Percentiles rank a stretch among this genome's conserved stretches.
phyloP scores from a whole-genome alignment of 805 yeast genomes.

The Spathaspora hagerdaliae region DNA sequence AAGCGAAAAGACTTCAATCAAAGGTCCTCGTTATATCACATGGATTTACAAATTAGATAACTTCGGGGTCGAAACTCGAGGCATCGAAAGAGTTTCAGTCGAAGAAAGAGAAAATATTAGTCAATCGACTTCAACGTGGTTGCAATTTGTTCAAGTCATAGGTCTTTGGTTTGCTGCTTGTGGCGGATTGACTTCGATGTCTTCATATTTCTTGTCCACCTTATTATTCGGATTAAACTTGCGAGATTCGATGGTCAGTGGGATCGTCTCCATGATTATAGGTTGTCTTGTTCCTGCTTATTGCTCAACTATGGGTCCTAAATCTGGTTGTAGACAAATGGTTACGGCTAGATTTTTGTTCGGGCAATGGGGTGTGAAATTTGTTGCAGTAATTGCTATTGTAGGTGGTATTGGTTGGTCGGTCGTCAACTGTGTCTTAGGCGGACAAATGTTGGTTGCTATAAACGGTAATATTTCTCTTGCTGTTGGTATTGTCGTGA shows the following conservation, averaged over 20 bases:
- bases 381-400: conserved; percentile 26
- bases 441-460: conserved; percentile 30
- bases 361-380: conserved; percentile 33
- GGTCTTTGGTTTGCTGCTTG: conserved; percentile 39
- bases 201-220: conserved; percentile 31
- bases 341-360: conserved; percentile 33
- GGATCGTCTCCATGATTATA: conserved; percentile 23
- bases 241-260: conserved; percentile 25
- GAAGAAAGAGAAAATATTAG: conserved; percentile 19
- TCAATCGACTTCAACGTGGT: conserved; percentile 6
- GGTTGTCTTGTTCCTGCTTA: conserved; percentile 38
- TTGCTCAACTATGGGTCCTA: conserved; percentile 35
- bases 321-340: conserved; percentile 36
- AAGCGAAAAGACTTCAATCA: not conserved
- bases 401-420: conserved; percentile 37
- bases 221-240: conserved; percentile 23
- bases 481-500: conserved; percentile 28
- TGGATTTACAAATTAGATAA: conserved; percentile 21
- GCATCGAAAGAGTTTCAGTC: conserved; percentile 30
- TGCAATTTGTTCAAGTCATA: conserved; percentile 24
- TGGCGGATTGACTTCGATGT: conserved; percentile 37
- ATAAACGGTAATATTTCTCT: conserved; percentile 21
- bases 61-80: conserved; percentile 30
- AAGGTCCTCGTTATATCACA: conserved; percentile 6
- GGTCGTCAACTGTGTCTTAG: conserved; percentile 34